Evolutionary conservation across 805 yeast genomes (phyloP).

Genomic region (Saturnispora halmiae): DNA sequence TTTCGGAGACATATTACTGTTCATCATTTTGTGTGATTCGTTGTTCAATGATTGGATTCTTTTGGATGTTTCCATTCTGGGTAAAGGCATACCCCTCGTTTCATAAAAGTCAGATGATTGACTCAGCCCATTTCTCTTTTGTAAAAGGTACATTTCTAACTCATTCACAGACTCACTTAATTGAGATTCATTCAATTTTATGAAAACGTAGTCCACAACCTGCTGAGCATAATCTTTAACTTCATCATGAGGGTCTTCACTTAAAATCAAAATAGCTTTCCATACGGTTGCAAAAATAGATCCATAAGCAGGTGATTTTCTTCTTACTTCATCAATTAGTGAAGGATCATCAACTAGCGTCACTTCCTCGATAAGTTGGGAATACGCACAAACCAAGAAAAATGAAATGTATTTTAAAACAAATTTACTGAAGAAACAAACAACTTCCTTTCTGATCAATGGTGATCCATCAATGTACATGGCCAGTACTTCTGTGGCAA

Average conservation of each 20-base stretch:
- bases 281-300: constrained; percentile 79
- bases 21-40: constrained; percentile 10
- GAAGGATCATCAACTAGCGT: constrained; percentile 54
- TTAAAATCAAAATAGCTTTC: constrained; percentile 70
- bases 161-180: constrained; percentile 55
- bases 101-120: constrained; percentile 2
- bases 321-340: constrained; percentile 52
- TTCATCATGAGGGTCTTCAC: constrained; percentile 84
- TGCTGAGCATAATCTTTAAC: constrained; percentile 64
- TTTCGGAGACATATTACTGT: background rate
- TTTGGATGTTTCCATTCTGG: constrained; percentile 8
- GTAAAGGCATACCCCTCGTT: background rate
- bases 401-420: constrained; percentile 61
- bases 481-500: constrained; percentile 59
- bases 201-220: constrained; percentile 63
- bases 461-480: constrained; percentile 83
- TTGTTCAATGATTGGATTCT: constrained; percentile 22
- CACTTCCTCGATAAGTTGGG: constrained; percentile 74
- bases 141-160: constrained; percentile 55
- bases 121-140: constrained; percentile 29
- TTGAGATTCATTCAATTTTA: constrained; percentile 54
- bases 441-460: constrained; percentile 76
- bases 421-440: constrained; percentile 66
- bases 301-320: constrained; percentile 75
- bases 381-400: constrained; percentile 79